phyloP scores from a whole-genome alignment of 495 filamentous ascomycete species.

The Cudoniella acicularis region DNA sequence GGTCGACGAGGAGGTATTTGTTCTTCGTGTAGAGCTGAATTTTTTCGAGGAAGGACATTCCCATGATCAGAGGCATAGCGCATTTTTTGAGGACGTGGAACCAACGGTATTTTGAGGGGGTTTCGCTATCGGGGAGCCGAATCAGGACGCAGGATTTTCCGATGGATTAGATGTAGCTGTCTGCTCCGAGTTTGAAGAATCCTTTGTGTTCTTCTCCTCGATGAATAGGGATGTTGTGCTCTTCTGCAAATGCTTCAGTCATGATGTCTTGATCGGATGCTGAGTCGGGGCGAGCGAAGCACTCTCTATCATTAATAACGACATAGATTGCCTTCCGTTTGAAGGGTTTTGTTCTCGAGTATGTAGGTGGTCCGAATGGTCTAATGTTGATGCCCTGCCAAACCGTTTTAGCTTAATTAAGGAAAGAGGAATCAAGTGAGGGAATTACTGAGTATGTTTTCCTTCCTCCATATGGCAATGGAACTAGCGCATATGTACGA shows the following conservation, averaged over 20 bases:
- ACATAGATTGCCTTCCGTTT: no score
- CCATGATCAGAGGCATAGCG: constrained; percentile 3
- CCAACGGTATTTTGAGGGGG: not conserved
- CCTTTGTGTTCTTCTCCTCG: not conserved
- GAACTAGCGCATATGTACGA: no score
- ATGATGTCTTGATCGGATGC: not conserved
- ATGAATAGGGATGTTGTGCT: not conserved
- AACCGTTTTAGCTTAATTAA: no score
- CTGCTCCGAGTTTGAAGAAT: not conserved
- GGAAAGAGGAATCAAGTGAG: no score
- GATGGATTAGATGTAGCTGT: not conserved
- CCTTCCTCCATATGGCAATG: no score
- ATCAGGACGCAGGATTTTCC: not conserved
- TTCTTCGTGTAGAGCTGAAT: constrained; percentile 3
- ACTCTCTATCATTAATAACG: no score
- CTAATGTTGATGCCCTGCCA: no score
- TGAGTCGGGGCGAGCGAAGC: not conserved
- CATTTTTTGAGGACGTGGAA: constrained; percentile 4
- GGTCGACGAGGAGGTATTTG: constrained; percentile 1
- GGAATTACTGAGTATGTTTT: no score
- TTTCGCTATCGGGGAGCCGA: not conserved
- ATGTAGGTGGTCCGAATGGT: no score
- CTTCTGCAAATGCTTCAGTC: not conserved
- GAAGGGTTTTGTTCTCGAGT: no score
- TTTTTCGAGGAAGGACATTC: not conserved